Evolutionary conservation across 2,329 filamentous ascomycete genomes (phyloP).

Genomic region (Clonostachys chloroleuca): DNA sequence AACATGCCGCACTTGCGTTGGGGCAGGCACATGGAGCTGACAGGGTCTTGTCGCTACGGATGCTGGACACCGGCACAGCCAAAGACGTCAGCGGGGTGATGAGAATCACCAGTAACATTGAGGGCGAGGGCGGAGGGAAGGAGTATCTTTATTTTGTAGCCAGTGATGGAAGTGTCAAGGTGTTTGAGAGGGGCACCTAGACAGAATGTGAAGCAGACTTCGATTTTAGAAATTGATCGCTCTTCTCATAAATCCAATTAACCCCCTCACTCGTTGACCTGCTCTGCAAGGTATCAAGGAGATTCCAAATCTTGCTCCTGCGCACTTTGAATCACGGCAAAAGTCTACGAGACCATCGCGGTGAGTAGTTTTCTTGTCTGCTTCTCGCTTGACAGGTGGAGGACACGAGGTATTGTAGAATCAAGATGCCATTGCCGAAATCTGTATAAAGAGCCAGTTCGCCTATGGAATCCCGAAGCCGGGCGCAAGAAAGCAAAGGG

Average conservation of each 20-base stretch:
- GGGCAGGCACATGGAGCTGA: conserved; percentile 71
- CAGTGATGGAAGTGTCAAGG: conserved; percentile 72
- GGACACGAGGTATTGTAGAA: background rate
- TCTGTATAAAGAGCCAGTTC: background rate
- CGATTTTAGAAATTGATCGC: no score
- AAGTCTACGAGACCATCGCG: no score
- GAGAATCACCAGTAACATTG: conserved; percentile 52
- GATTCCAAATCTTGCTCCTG: no score
- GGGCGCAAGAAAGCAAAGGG: background rate
- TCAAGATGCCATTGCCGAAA: background rate
- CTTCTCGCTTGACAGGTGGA: background rate
- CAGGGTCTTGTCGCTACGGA: conserved; percentile 66
- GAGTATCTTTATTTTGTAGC: conserved; percentile 81
- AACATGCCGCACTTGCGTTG: conserved; percentile 67
- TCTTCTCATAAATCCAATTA: no score
- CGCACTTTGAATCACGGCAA: no score
- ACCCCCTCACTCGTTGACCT: no score
- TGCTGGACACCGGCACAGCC: conserved; percentile 83
- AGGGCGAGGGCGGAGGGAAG: conserved; percentile 63
- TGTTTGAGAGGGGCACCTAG: conserved; percentile 72
- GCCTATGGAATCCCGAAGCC: background rate
- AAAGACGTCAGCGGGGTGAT: conserved; percentile 87
- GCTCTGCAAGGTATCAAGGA: no score
- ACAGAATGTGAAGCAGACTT: background rate
- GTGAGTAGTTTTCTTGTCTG: no score